phyloP scores from a whole-genome alignment of 768 basidiomycete species.

The Leccinum variicolor region DNA sequence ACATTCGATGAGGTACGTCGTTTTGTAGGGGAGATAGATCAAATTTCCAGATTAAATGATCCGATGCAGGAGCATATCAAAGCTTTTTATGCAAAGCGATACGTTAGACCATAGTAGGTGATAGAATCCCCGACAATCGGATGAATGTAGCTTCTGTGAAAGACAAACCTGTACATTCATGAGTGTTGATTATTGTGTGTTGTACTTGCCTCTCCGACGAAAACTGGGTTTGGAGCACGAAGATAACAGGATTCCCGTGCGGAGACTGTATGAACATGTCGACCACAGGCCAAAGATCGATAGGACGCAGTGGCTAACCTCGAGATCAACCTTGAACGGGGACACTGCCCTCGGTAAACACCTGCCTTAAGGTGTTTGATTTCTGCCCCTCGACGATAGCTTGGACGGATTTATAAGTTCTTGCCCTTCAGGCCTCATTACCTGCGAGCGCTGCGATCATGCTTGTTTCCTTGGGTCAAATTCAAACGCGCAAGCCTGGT shows the following conservation, averaged over 20 bases:
- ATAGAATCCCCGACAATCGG: neutral
- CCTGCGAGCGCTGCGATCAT: too few relatives aligned
- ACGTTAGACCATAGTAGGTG: conserved; percentile 5
- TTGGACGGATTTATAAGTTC: too few relatives aligned
- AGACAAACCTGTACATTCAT: neutral
- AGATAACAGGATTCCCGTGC: neutral
- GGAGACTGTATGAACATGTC: neutral
- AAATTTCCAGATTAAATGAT: neutral
- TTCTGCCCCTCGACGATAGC: too few relatives aligned
- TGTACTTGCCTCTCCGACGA: neutral
- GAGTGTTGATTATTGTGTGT: neutral
- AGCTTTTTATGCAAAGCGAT: neutral
- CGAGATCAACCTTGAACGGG: neutral
- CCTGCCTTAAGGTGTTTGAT: neutral
- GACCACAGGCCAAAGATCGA: neutral
- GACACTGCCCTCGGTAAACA: neutral
- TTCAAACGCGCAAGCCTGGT: too few relatives aligned
- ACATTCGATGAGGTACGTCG: conserved; percentile 54
- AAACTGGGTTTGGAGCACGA: neutral
- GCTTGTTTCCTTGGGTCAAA: too few relatives aligned
- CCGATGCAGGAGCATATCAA: conserved; percentile 13
- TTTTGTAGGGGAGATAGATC: too few relatives aligned
- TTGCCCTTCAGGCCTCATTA: too few relatives aligned
- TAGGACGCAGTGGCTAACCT: neutral
- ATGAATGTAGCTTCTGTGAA: neutral